Evolutionary conservation across 345 rosid genomes (phyloP).

Genomic region (Boechera stricta): DNA sequence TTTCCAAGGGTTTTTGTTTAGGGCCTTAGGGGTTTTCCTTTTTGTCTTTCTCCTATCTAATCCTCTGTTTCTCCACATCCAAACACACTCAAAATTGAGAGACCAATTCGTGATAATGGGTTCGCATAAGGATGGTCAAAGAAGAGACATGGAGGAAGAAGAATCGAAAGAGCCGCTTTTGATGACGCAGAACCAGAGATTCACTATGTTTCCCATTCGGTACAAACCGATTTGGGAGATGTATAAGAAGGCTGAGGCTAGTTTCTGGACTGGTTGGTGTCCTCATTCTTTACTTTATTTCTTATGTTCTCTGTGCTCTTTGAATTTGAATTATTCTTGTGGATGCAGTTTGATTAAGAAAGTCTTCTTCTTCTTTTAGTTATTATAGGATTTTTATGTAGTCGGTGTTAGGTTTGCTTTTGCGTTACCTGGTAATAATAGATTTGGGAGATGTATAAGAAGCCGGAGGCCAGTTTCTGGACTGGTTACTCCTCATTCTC

Average conservation of each 20-base stretch:
- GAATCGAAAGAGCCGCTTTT: conserved; percentile 66
- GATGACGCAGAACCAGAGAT: conserved; percentile 72
- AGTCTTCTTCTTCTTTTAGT: neutral
- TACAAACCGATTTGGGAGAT: conserved; percentile 87
- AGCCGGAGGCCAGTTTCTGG: conserved; percentile 95
- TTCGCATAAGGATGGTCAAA: conserved; percentile 29
- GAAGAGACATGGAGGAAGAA: conserved; percentile 20
- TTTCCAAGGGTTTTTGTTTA: conserved; percentile 34
- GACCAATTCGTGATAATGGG: conserved; percentile 32
- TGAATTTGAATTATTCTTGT: conserved; percentile 1
- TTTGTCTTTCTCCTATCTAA: neutral
- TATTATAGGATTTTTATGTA: neutral
- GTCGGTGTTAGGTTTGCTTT: neutral
- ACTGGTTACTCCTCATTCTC: conserved; percentile 54
- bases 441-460: conserved; percentile 97
- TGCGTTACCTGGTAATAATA: too few relatives aligned
- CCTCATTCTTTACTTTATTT: neutral
- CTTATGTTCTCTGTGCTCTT: neutral
- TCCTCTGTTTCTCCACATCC: conserved; percentile 45
- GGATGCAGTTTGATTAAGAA: neutral
- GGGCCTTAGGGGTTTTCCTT: conserved; percentile 5
- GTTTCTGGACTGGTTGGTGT: conserved; percentile 85
- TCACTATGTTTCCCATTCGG: conserved; percentile 87
- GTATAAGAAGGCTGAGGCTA: conserved; percentile 94
- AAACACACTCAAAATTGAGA: neutral